These are phyloP conservation scores for Ceratobasidium sp. DNA, from an alignment of 1,284 basidiomycete species.

Conservation along the genomic window DNA sequence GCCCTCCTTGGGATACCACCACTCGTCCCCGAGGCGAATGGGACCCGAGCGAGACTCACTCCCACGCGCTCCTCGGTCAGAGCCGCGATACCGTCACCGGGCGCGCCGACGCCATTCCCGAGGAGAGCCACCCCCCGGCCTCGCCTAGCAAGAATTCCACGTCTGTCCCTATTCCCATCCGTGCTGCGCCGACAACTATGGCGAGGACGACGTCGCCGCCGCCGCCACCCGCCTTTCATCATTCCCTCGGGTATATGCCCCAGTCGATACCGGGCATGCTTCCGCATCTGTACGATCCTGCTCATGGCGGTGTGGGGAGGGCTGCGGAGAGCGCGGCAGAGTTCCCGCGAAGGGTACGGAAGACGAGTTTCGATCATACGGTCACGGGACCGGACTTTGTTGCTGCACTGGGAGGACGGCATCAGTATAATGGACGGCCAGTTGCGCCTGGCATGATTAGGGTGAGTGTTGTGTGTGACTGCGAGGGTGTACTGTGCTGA, in stretches of 20 bases:
- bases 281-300: constrained; percentile 8
- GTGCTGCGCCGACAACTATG: constrained; percentile 62
- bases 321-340: constrained; percentile 52
- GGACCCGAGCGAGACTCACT: constrained; percentile 63
- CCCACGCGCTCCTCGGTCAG: constrained; percentile 56
- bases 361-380: constrained; percentile 94
- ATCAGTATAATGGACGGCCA: constrained; percentile 83
- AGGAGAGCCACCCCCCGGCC: constrained; percentile 34
- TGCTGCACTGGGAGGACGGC: constrained; percentile 61
- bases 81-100: not conserved
- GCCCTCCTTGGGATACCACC: constrained; percentile 76
- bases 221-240: constrained; percentile 27
- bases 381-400: constrained; percentile 76
- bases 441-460: constrained; percentile 67
- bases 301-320: constrained; percentile 19
- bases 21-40: constrained; percentile 63
- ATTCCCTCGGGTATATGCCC: constrained; percentile 31
- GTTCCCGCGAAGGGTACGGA: constrained; percentile 86
- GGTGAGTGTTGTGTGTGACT: constrained; percentile 21
- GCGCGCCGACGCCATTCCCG: constrained; percentile 17
- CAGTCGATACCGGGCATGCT: not conserved
- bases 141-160: constrained; percentile 48
- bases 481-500: not conserved
- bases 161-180: constrained; percentile 57
- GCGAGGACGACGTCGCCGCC: not conserved